Evolutionary conservation across 2,329 filamentous ascomycete species (phyloP).

Genomic region (Penicillium sp.): DNA sequence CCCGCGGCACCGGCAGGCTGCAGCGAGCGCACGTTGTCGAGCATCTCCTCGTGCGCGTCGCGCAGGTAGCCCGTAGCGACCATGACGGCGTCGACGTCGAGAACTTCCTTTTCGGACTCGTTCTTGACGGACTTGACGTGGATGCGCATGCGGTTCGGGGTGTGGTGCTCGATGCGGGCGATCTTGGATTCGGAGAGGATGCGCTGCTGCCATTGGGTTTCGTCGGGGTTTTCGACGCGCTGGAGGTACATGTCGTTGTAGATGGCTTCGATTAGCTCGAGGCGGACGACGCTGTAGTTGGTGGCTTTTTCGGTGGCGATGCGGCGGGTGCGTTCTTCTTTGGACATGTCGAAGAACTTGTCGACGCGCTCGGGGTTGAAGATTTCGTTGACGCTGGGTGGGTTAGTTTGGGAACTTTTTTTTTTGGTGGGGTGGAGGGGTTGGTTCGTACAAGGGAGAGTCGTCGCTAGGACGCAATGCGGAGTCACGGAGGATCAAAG

Average conservation of each 20-base stretch:
- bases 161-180: conserved; percentile 58
- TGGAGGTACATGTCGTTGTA: conserved; percentile 90
- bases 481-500: conserved; percentile 77
- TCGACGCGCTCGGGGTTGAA: conserved; percentile 89
- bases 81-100: conserved; percentile 80
- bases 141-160: conserved; percentile 58
- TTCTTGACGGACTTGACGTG: conserved; percentile 56
- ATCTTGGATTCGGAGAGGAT: conserved; percentile 73
- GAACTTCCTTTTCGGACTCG: conserved; percentile 54
- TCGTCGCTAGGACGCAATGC: conserved; percentile 91
- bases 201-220: conserved; percentile 76
- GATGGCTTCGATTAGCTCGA: conserved; percentile 85
- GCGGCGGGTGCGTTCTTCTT: conserved; percentile 61
- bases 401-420: conserved; percentile 1
- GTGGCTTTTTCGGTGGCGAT: conserved; percentile 76
- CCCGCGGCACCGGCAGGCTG: conserved; percentile 61
- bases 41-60: conserved; percentile 75
- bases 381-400: conserved; percentile 83
- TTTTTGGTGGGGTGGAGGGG: neutral
- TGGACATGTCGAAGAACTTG: conserved; percentile 68
- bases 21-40: conserved; percentile 66
- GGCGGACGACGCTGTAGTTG: conserved; percentile 91
- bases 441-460: conserved; percentile 76
- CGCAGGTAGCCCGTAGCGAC: conserved; percentile 85
- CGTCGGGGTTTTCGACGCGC: conserved; percentile 68